Evolutionary conservation across 805 yeast genomes (phyloP).

Genomic region (Alloascoidea hylecoeti): DNA sequence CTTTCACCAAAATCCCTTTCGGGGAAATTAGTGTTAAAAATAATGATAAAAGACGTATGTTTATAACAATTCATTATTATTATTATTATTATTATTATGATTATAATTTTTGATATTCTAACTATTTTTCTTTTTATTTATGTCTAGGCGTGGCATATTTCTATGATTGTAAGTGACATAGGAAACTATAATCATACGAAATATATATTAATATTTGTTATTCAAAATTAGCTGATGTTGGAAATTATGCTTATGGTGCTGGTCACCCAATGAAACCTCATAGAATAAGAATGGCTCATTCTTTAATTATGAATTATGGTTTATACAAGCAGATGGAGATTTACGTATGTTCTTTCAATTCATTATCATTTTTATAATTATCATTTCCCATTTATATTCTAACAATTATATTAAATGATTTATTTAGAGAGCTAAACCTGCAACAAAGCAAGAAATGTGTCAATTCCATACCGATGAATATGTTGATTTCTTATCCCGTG

Average conservation of each 20-base stretch:
- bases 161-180: slow-evolving; percentile 34
- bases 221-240: slow-evolving; percentile 57
- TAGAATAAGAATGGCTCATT: slow-evolving; percentile 96
- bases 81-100: too few relatives aligned
- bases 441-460: slow-evolving; percentile 95
- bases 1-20: slow-evolving; percentile 42
- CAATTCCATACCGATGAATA: slow-evolving; percentile 98
- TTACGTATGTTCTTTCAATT: slow-evolving; percentile 24
- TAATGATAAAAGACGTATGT: slow-evolving; percentile 32
- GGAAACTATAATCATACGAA: not conserved
- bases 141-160: slow-evolving; percentile 56
- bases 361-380: not conserved
- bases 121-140: not conserved
- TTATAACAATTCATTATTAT: too few relatives aligned
- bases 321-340: slow-evolving; percentile 95
- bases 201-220: not conserved
- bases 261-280: slow-evolving; percentile 99
- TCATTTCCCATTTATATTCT: not conserved
- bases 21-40: slow-evolving; percentile 46
- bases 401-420: not conserved
- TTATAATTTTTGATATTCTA: too few relatives aligned
- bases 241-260: slow-evolving; percentile 95
- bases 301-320: slow-evolving; percentile 93
- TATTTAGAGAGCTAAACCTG: slow-evolving; percentile 73
- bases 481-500: slow-evolving; percentile 81